Evolutionary conservation across 2,329 filamentous ascomycete genomes (phyloP), one percentile per base, ranked within the genome.

Genomic region (Claviceps capensis): DNA sequence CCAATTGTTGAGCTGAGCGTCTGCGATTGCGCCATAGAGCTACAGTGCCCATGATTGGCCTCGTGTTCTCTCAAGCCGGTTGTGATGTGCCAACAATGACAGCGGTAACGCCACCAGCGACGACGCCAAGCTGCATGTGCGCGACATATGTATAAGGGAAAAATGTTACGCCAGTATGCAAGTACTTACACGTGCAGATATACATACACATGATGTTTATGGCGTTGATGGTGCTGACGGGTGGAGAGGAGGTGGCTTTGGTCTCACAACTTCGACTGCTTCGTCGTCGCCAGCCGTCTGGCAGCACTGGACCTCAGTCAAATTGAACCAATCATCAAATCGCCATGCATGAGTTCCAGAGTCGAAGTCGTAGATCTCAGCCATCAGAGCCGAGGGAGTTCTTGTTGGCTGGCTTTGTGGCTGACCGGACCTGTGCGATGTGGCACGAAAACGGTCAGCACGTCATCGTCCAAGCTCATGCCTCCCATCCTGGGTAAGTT

Each of bases 11-110:
- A 37, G 47, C 48, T 40, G 19, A 22, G 19, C n/a, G 38, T 43
- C 14, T 47, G 46, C 47, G 49, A 53, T 55, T 41, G 53, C 53
- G 51, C 53, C 47, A 55, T 55, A 36, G 13, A 22, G 37, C 46
- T 23, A 2, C 14, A 14, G 17, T 23, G 47, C 17, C 17, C 47
- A 44, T 54, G 47, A 54, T 54, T 54, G 53, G 53, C 53, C 23
- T 49, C 23, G 16, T 4, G 19, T 22, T 36, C 34, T 17, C 19
- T 30, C 2, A 23, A 51, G 52, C 45, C 45, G 52, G 34, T 47
- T 52, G 22, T 9, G 30, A 37, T 23, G 41, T 48, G 34, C 37
- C 13, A 16, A 42, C 13, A 9, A 47, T 36, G 37, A 47, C 44
- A 16, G n/a, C 26, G 48, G 43, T 23, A 40, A 46, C 52, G 52